These are phyloP conservation scores for Mortierella sp. DNA, from an alignment of 371 early-diverging fungal species.

Conservation along the genomic window DNA sequence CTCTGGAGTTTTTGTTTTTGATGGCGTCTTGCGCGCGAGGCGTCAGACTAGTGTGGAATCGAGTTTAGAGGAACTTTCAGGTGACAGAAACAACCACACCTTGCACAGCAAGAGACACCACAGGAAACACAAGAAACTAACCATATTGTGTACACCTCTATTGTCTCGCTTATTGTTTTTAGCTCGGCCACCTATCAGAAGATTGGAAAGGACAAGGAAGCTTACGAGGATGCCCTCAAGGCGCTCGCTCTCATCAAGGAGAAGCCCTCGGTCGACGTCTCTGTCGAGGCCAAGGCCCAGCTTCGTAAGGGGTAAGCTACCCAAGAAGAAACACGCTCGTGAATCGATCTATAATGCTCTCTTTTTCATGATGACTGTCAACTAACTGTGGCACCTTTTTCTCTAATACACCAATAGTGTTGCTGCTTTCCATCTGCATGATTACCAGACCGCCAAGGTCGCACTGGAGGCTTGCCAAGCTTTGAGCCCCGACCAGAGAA, in stretches of 20 bases:
- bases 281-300: conserved; percentile 75
- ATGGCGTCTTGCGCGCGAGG: background rate
- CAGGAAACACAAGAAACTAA: background rate
- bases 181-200: conserved; percentile 76
- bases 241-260: conserved; percentile 68
- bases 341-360: too few relatives aligned
- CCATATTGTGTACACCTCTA: too few relatives aligned
- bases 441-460: conserved; percentile 66
- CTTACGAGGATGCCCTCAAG: conserved; percentile 74
- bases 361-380: too few relatives aligned
- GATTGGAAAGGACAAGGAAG: conserved; percentile 66
- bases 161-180: conserved; percentile 6
- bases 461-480: conserved; percentile 66
- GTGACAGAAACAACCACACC: background rate
- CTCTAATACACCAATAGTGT: conserved; percentile 57
- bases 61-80: background rate
- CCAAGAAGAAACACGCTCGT: background rate
- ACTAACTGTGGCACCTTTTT: background rate
- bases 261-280: conserved; percentile 63
- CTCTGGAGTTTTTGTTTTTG: too few relatives aligned
- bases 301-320: conserved; percentile 69
- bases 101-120: background rate
- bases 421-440: conserved; percentile 66
- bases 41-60: background rate
- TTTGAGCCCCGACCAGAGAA: conserved; percentile 67